Conservation (phyloP, 192 early-diverging fungal species). For the Tieghemiomyces parasiticus region DNA sequence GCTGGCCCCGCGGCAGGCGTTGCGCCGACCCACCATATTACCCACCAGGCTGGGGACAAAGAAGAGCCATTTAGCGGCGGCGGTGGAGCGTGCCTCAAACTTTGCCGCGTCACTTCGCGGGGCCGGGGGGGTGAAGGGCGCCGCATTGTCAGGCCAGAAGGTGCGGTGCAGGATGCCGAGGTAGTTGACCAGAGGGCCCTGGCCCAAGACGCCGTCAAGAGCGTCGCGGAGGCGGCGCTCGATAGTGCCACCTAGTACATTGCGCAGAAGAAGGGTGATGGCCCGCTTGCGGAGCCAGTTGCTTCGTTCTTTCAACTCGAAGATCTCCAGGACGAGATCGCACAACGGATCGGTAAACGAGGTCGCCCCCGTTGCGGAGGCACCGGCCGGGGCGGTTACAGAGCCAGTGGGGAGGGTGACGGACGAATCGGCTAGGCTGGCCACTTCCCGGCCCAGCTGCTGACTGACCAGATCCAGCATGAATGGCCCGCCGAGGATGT, state of each 20-base stretch:
- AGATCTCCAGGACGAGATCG: constrained; percentile 80
- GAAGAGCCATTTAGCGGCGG: constrained; percentile 35
- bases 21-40: constrained; percentile 67
- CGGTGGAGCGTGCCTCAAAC: constrained; percentile 26
- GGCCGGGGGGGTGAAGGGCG: constrained; percentile 9
- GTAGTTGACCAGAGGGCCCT: constrained; percentile 15
- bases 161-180: constrained; percentile 16
- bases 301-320: constrained; percentile 74
- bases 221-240: constrained; percentile 45
- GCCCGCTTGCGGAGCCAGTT: constrained; percentile 85
- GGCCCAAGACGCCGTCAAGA: constrained; percentile 16
- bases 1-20: constrained; percentile 58
- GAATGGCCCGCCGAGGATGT: constrained; percentile 45
- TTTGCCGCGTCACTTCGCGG: constrained; percentile 22
- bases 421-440: background rate
- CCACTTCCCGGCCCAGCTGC: constrained; percentile 46
- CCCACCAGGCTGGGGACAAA: constrained; percentile 56
- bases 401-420: constrained; percentile 4
- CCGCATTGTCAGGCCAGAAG: constrained; percentile 26
- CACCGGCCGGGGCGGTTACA: constrained; percentile 6
- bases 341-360: constrained; percentile 55
- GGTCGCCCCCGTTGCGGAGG: constrained; percentile 22
- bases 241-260: constrained; percentile 74
- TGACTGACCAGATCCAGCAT: constrained; percentile 59
- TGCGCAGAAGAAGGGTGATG: constrained; percentile 69